Conservation (phyloP, 108 stramenopile species). For the Cyclostephanos invisitatus region DNA sequence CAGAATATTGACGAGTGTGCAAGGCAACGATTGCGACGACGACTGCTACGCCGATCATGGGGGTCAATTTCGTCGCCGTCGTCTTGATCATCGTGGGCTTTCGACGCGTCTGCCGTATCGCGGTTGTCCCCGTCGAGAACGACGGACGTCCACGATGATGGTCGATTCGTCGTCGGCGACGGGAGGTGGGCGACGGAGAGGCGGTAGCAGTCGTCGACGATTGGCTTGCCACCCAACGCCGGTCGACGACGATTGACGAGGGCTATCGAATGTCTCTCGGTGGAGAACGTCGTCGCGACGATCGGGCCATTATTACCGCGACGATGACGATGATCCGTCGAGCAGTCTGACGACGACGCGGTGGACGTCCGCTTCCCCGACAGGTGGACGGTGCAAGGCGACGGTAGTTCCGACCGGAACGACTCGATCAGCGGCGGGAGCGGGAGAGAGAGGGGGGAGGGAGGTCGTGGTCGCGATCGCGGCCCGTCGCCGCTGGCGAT, state of each 20-base stretch:
- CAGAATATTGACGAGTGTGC: constrained; percentile 8
- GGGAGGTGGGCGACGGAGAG: no score
- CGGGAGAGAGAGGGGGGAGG: no score
- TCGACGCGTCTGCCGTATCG: background rate
- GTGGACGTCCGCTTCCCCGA: constrained; percentile 9
- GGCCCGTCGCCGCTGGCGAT: no score
- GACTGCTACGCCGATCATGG: background rate
- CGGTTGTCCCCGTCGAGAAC: no score
- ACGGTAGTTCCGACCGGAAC: constrained; percentile 38
- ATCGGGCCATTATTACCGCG: background rate
- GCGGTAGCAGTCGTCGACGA: no score
- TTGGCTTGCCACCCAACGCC: no score
- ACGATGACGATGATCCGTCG: background rate
- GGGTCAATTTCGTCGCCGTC: background rate
- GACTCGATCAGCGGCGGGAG: background rate
- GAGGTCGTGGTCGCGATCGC: no score
- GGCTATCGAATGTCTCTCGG: constrained; percentile 30
- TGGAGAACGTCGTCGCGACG: constrained; percentile 13
- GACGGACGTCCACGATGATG: no score
- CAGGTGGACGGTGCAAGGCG: constrained; percentile 26
- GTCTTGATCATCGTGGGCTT: background rate
- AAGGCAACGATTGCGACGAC: constrained; percentile 1
- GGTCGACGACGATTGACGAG: background rate
- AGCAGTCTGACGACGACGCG: background rate
- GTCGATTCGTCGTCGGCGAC: no score